These are phyloP conservation scores for Neofusicoccum umdonicola DNA, from an alignment of 2,329 filamentous ascomycete genomes.

Conservation along the genomic window DNA sequence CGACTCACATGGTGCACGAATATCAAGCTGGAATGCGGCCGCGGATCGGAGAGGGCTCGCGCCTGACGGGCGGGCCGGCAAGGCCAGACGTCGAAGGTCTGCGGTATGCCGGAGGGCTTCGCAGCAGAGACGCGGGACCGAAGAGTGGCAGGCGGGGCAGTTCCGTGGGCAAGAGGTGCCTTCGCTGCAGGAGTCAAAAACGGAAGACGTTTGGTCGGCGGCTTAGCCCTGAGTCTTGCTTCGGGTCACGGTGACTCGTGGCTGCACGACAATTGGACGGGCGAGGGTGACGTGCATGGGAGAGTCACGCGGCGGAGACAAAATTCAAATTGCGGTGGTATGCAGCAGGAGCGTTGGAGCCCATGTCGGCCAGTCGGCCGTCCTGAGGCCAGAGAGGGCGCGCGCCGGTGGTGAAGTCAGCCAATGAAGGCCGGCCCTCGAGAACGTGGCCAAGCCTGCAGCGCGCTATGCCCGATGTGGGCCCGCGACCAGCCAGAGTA, in stretches of 20 bases:
- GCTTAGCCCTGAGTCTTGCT: background rate
- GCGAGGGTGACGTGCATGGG: conserved; percentile 4
- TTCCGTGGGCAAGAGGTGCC: conserved; percentile 8
- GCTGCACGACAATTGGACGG: conserved; percentile 1
- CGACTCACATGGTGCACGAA: conserved; percentile 15
- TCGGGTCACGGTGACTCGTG: background rate
- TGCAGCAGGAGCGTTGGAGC: conserved; percentile 12
- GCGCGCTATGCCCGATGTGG: conserved; percentile 5
- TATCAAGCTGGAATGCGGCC: background rate
- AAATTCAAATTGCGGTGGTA: conserved; percentile 11
- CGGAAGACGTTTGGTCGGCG: conserved; percentile 5
- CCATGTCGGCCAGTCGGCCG: conserved; percentile 5
- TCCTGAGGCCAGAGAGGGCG: background rate
- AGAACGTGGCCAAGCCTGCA: conserved; percentile 11
- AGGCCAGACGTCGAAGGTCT: background rate
- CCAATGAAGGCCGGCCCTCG: background rate
- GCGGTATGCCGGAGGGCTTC: background rate
- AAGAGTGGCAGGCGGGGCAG: conserved; percentile 2
- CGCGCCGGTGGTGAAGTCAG: conserved; percentile 5
- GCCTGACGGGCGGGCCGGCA: background rate
- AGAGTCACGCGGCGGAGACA: conserved; percentile 11
- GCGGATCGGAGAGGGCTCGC: background rate
- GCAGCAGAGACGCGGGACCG: conserved; percentile 6
- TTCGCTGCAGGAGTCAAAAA: conserved; percentile 10
- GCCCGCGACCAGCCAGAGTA: background rate